A percentile compares a stretch with the other conserved stretches of the same genome.
phyloP scores from a whole-genome alignment of 768 basidiomycete genomes.

The Mycena metata region DNA sequence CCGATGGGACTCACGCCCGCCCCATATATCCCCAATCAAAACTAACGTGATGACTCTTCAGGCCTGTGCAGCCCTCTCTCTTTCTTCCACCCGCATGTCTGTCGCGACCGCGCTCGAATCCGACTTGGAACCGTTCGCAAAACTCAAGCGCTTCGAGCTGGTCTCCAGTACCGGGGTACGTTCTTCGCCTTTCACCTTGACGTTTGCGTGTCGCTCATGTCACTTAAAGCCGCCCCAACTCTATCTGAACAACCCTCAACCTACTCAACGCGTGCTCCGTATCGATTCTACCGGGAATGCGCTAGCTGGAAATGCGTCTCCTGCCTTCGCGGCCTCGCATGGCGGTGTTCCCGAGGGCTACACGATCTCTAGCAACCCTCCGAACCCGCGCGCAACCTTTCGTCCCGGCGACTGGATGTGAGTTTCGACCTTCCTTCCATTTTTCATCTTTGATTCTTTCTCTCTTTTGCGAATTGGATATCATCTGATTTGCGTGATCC shows the following conservation, averaged over 20 bases:
- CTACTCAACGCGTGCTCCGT: slow-evolving; percentile 11
- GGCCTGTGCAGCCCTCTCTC: slow-evolving; percentile 69
- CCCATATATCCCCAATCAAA: slow-evolving; percentile 13
- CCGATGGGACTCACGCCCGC: slow-evolving; percentile 20
- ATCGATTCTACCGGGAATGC: not conserved
- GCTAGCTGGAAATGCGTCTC: not conserved
- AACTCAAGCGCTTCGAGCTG: slow-evolving; percentile 60
- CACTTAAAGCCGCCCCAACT: slow-evolving; percentile 38
- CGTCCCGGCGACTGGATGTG: slow-evolving; percentile 84
- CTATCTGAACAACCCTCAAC: slow-evolving; percentile 44
- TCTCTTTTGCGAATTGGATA: slow-evolving; percentile 5
- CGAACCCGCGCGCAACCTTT: slow-evolving; percentile 76
- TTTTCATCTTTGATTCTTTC: slow-evolving; percentile 27
- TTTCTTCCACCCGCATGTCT: slow-evolving; percentile 62
- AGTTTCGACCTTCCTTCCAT: slow-evolving; percentile 49
- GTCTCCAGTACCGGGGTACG: slow-evolving; percentile 24
- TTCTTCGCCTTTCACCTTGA: slow-evolving; percentile 7
- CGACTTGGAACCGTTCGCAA: slow-evolving; percentile 73
- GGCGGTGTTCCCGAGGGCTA: slow-evolving; percentile 54
- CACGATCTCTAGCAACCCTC: slow-evolving; percentile 77
- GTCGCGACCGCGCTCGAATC: slow-evolving; percentile 70
- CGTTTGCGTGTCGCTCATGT: slow-evolving; percentile 39
- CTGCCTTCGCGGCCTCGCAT: slow-evolving; percentile 22
- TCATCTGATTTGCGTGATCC: slow-evolving; percentile 34
- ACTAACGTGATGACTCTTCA: slow-evolving; percentile 42